Conservation (phyloP, 805 yeast genomes). For the Tetrapisispora fleetii region DNA sequence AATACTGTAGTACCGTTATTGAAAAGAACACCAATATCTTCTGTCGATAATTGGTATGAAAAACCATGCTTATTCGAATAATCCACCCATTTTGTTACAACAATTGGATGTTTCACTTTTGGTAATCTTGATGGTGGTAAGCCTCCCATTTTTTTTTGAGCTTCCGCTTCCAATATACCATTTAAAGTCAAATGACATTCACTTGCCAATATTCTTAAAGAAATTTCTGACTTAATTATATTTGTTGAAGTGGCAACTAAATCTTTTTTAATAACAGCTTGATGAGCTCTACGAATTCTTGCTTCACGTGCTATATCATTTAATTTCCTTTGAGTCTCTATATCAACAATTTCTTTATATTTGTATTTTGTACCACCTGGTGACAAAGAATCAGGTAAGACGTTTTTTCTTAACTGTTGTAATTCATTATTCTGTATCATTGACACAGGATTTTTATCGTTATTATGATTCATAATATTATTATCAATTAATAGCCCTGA, state of each 20-base stretch:
- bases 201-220: slow-evolving; percentile 33
- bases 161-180: slow-evolving; percentile 37
- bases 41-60: slow-evolving; percentile 79
- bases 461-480: slow-evolving; percentile 8
- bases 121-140: slow-evolving; percentile 26
- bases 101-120: slow-evolving; percentile 43
- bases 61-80: slow-evolving; percentile 94
- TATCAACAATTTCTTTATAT: slow-evolving; percentile 60
- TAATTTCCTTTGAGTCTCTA: slow-evolving; percentile 27
- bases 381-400: slow-evolving; percentile 81
- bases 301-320: slow-evolving; percentile 29
- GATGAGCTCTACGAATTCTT: slow-evolving; percentile 28
- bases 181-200: slow-evolving; percentile 38
- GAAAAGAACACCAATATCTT: slow-evolving; percentile 85
- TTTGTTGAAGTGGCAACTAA: slow-evolving; percentile 30
- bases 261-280: slow-evolving; percentile 23
- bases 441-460: slow-evolving; percentile 3
- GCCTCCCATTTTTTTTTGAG: slow-evolving; percentile 35
- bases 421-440: slow-evolving; percentile 1
- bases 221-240: slow-evolving; percentile 30
- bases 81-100: slow-evolving; percentile 94
- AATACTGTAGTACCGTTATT: slow-evolving; percentile 72
- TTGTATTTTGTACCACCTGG: slow-evolving; percentile 87
- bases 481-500: slow-evolving; percentile 42
- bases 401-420: slow-evolving; percentile 2